phyloP scores from a whole-genome alignment of 768 basidiomycete species.

The Tulasnella sp. region DNA sequence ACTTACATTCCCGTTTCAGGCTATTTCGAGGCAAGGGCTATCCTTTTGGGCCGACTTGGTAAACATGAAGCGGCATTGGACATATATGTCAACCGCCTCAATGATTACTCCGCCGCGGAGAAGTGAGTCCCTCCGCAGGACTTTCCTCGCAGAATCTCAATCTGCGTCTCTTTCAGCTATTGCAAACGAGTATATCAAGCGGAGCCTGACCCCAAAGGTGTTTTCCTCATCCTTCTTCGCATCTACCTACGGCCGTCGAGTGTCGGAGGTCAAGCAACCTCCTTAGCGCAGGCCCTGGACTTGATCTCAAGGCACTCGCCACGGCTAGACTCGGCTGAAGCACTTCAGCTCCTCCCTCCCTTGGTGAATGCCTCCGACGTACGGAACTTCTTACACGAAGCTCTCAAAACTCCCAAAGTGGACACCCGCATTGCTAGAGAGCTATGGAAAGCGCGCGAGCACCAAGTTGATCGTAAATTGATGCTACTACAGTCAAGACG shows the following conservation, averaged over 20 bases:
- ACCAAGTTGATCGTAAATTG: slow-evolving; percentile 63
- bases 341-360: slow-evolving; percentile 81
- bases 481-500: slow-evolving; percentile 70
- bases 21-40: slow-evolving; percentile 83
- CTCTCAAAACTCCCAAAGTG: slow-evolving; percentile 56
- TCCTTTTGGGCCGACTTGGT: slow-evolving; percentile 80
- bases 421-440: slow-evolving; percentile 62
- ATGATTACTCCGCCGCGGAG: slow-evolving; percentile 81
- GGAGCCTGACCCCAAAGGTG: slow-evolving; percentile 42
- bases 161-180: slow-evolving; percentile 47
- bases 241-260: slow-evolving; percentile 74
- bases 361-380: slow-evolving; percentile 79
- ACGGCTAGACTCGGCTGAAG: slow-evolving; percentile 72
- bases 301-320: slow-evolving; percentile 79
- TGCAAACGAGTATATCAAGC: slow-evolving; percentile 75
- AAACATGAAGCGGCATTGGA: slow-evolving; percentile 93
- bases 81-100: slow-evolving; percentile 82
- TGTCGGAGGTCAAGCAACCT: slow-evolving; percentile 23
- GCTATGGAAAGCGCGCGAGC: slow-evolving; percentile 64
- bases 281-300: slow-evolving; percentile 77
- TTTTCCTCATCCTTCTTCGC: slow-evolving; percentile 79
- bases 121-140: slow-evolving; percentile 44
- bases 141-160: neutral
- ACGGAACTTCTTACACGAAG: slow-evolving; percentile 64
- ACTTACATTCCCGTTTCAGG: slow-evolving; percentile 39